Conservation (phyloP, 257 asterid species). For the Leonotis leonurus region DNA sequence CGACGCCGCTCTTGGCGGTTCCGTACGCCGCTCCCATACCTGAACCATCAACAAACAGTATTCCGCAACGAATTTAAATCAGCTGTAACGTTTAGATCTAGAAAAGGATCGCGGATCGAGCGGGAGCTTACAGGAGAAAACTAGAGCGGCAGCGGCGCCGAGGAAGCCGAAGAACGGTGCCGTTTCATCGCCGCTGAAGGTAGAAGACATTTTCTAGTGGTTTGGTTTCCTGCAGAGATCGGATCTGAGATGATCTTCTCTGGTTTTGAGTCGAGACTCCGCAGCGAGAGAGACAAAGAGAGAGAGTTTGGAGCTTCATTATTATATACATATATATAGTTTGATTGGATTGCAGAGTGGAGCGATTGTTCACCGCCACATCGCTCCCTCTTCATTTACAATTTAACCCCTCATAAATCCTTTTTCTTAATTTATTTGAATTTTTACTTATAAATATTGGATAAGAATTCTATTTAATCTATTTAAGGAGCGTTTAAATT, state of each 20-base stretch:
- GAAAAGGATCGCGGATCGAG: not conserved
- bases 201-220: constrained; percentile 32
- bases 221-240: constrained; percentile 20
- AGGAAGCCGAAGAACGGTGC: constrained; percentile 72
- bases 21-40: constrained; percentile 80
- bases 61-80: not conserved
- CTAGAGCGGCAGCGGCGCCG: constrained; percentile 67
- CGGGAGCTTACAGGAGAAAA: constrained; percentile 44
- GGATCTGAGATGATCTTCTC: constrained; percentile 25
- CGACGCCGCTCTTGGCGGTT: constrained; percentile 67
- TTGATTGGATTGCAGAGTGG: not conserved
- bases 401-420: not conserved
- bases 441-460: too few species aligned
- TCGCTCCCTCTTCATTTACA: not conserved
- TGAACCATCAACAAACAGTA: not conserved
- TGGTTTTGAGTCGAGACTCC: constrained; percentile 8
- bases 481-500: too few species aligned
- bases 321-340: constrained; percentile 3
- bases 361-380: too few species aligned
- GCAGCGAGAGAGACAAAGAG: constrained; percentile 10
- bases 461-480: too few species aligned
- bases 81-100: constrained; percentile 15
- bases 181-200: constrained; percentile 72
- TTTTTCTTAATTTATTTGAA: too few species aligned
- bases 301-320: not conserved